A percentile compares a stretch with the other conserved stretches of the same genome.
Evolutionary conservation across 768 basidiomycete genomes (phyloP).

Genomic region (Agaricus sinodeliciosus): DNA sequence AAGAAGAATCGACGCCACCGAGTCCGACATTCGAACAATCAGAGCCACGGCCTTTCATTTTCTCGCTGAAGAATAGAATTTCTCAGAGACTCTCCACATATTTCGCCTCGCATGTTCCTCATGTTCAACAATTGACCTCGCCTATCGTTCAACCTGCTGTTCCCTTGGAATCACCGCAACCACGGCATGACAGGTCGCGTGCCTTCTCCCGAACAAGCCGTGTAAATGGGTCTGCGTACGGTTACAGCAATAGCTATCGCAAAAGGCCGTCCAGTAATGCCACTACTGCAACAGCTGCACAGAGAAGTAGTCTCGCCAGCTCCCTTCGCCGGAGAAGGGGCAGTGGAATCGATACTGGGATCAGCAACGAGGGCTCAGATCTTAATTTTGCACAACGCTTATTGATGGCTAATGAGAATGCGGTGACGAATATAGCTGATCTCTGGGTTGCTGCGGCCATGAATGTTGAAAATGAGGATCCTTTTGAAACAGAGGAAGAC

Average conservation of each 20-base stretch:
- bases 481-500: conserved; percentile 53
- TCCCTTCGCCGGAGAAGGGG: conserved; percentile 45
- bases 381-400: conserved; percentile 86
- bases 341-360: conserved; percentile 40
- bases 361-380: conserved; percentile 33
- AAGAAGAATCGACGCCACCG: conserved; percentile 48
- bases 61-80: conserved; percentile 39
- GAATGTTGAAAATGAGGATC: conserved; percentile 88
- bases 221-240: conserved; percentile 74
- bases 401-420: conserved; percentile 90
- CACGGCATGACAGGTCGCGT: conserved; percentile 36
- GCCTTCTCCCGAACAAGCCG: conserved; percentile 53
- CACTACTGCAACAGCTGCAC: conserved; percentile 27
- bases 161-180: conserved; percentile 35
- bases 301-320: conserved; percentile 51
- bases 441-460: conserved; percentile 97
- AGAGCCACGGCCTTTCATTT: conserved; percentile 32
- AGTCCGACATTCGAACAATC: conserved; percentile 42
- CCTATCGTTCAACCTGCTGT: conserved; percentile 35
- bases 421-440: conserved; percentile 91
- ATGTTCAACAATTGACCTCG: conserved; percentile 23
- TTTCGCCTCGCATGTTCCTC: conserved; percentile 46
- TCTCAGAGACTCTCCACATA: conserved; percentile 53
- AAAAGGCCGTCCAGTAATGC: conserved; percentile 47
- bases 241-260: conserved; percentile 56